A percentile compares a stretch with the other conserved stretches of the same genome.
These are phyloP conservation scores for Eucalyptus caleyi DNA, from an alignment of 345 rosid genomes.

Conservation along the genomic window DNA sequence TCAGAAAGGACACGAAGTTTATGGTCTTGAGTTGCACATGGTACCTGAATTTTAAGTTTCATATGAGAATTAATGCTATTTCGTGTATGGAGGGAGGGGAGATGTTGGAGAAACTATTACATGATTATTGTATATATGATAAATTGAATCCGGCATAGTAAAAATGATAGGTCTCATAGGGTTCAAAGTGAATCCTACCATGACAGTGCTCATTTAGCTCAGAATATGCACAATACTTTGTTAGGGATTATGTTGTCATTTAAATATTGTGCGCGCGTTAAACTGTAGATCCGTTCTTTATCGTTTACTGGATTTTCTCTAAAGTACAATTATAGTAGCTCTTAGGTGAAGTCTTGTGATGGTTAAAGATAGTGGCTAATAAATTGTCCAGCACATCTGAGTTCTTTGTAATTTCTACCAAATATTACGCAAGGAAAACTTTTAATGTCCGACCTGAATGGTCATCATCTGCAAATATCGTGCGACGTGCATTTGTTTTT, in stretches of 20 bases:
- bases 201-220: neutral
- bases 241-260: neutral
- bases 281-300: too few species aligned
- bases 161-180: neutral
- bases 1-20: neutral
- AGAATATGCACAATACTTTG: neutral
- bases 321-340: too few species aligned
- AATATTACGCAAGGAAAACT: neutral
- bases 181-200: neutral
- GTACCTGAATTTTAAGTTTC: neutral
- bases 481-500: neutral
- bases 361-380: neutral
- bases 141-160: neutral
- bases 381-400: neutral
- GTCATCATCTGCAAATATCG: neutral
- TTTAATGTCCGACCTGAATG: neutral
- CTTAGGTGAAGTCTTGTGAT: neutral
- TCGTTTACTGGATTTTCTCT: neutral
- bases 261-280: too few species aligned
- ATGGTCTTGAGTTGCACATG: neutral
- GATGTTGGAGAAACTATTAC: neutral
- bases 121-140: neutral
- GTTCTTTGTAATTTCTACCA: neutral
- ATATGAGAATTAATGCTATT: neutral
- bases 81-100: neutral